phyloP scores from a whole-genome alignment of 352 stramenopile genomes.

The Phytophthora pistaciae region DNA sequence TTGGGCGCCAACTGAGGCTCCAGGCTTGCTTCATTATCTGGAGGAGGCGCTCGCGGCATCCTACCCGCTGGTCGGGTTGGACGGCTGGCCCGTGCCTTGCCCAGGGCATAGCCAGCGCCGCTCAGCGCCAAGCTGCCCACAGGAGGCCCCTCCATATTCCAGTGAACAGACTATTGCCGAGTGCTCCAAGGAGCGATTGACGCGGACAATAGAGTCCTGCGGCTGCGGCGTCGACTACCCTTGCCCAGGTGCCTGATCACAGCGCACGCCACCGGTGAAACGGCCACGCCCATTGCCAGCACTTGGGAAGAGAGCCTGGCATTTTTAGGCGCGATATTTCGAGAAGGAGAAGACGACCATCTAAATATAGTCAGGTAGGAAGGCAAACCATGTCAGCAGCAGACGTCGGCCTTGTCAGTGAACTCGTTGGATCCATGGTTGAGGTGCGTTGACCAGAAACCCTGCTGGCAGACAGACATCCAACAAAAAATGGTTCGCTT shows the following conservation, averaged over 20 bases:
- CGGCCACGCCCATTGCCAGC: constrained; percentile 6
- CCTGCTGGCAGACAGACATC: constrained; percentile 1
- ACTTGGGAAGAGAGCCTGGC: not conserved
- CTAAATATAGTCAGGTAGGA: constrained; percentile 34
- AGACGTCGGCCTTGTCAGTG: constrained; percentile 17
- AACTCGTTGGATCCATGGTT: constrained; percentile 11
- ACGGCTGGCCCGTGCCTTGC: constrained; percentile 17
- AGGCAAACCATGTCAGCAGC: constrained; percentile 1
- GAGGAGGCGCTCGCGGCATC: constrained; percentile 11
- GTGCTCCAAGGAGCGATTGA: constrained; percentile 26
- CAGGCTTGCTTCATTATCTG: constrained; percentile 4
- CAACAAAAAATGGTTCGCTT: not conserved
- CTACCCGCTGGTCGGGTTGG: constrained; percentile 10
- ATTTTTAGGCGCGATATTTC: constrained; percentile 32
- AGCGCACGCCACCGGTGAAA: constrained; percentile 27
- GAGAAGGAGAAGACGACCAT: constrained; percentile 3
- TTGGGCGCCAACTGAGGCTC: constrained; percentile 17
- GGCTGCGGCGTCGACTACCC: not conserved
- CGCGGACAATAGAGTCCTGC: constrained; percentile 7
- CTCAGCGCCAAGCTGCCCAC: constrained; percentile 43
- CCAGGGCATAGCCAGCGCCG: constrained; percentile 48
- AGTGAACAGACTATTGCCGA: constrained; percentile 21
- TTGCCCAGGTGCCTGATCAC: constrained; percentile 8
- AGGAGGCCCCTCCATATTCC: constrained; percentile 39
- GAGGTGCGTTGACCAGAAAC: constrained; percentile 30